Conservation (phyloP, 1,284 basidiomycete genomes). For the Apiotrichum siamense region DNA sequence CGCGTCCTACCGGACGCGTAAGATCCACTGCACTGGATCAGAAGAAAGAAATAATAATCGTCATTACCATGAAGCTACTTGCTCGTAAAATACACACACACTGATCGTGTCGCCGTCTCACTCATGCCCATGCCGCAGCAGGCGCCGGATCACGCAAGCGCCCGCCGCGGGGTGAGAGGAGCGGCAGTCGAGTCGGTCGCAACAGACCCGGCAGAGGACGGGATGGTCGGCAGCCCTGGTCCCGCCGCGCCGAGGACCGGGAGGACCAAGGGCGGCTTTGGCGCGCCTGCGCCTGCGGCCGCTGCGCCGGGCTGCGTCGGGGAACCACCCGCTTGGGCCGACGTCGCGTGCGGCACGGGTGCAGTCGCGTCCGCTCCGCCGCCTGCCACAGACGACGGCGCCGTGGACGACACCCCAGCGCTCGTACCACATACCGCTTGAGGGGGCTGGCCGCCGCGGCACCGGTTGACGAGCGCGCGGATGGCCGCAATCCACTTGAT, state of each 20-base stretch:
- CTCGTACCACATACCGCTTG: background rate
- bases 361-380: background rate
- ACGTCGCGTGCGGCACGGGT: too few relatives aligned
- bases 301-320: too few relatives aligned
- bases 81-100: background rate
- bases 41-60: too few relatives aligned
- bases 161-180: background rate
- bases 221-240: slow-evolving; percentile 9
- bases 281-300: background rate
- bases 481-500: slow-evolving; percentile 96
- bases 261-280: slow-evolving; percentile 2
- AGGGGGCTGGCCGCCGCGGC: slow-evolving; percentile 21
- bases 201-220: background rate
- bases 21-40: too few relatives aligned
- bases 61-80: too few relatives aligned
- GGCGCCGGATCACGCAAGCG: background rate
- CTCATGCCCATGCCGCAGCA: background rate
- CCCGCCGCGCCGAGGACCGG: slow-evolving; percentile 35
- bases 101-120: background rate
- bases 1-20: too few relatives aligned
- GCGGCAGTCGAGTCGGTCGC: background rate
- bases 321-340: too few relatives aligned
- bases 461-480: slow-evolving; percentile 65
- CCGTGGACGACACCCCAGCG: background rate
- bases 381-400: background rate